Evolutionary conservation across 805 yeast genomes (phyloP).

Genomic region (Tetrapisispora taiwanensis): DNA sequence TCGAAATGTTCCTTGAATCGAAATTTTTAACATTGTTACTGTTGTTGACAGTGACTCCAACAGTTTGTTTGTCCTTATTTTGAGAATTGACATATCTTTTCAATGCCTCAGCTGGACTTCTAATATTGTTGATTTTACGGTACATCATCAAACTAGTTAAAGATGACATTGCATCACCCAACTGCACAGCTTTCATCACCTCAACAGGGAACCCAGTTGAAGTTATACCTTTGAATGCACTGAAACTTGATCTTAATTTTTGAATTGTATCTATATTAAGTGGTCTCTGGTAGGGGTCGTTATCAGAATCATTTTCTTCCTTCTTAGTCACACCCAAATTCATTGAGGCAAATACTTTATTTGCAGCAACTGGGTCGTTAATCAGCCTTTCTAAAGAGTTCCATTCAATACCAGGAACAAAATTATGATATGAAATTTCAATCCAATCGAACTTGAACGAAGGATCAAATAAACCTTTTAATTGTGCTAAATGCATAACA

Average conservation of each 20-base stretch:
- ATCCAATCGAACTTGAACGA: slow-evolving; percentile 61
- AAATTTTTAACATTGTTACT: neutral
- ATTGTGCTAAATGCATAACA: slow-evolving; percentile 50
- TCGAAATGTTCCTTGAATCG: neutral
- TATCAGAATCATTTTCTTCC: slow-evolving; percentile 3
- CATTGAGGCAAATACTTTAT: slow-evolving; percentile 8
- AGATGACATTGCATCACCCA: slow-evolving; percentile 69
- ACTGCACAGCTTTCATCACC: slow-evolving; percentile 62
- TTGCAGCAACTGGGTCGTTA: slow-evolving; percentile 19
- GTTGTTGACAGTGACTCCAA: neutral
- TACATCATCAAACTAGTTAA: slow-evolving; percentile 55
- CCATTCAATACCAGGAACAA: slow-evolving; percentile 39
- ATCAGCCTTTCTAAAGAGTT: slow-evolving; percentile 35
- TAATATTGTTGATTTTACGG: slow-evolving; percentile 38
- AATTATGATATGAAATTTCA: slow-evolving; percentile 44
- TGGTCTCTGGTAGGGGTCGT: neutral
- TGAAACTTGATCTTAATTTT: slow-evolving; percentile 31
- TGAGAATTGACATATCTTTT: slow-evolving; percentile 29
- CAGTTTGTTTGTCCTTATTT: slow-evolving; percentile 4
- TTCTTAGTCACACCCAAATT: slow-evolving; percentile 7
- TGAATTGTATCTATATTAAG: slow-evolving; percentile 16
- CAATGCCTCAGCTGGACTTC: slow-evolving; percentile 48
- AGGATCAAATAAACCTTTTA: slow-evolving; percentile 53
- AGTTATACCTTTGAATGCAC: slow-evolving; percentile 40
- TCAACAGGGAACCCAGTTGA: slow-evolving; percentile 55